These are phyloP conservation scores for Sporothrix inflata DNA, from an alignment of 2,329 filamentous ascomycete species.

Conservation along the genomic window DNA sequence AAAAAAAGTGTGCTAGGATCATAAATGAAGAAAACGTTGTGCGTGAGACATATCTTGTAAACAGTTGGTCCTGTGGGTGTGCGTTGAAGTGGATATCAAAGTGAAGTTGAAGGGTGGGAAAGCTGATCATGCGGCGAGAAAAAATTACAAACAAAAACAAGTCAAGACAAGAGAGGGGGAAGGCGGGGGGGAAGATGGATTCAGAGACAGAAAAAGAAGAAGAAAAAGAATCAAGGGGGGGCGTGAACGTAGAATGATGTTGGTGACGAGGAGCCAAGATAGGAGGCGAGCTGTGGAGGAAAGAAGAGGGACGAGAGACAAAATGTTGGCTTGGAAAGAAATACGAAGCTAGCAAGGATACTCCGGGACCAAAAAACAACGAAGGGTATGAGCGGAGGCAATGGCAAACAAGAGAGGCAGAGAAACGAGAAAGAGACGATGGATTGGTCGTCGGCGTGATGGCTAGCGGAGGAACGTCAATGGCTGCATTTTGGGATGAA, in stretches of 20 bases:
- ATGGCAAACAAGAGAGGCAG: slow-evolving; percentile 3
- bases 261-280: slow-evolving; percentile 9
- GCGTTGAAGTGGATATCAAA: slow-evolving; percentile 13
- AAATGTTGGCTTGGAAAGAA: background rate
- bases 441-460: slow-evolving; percentile 27
- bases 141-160: slow-evolving; percentile 27
- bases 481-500: slow-evolving; percentile 21
- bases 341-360: slow-evolving; percentile 27
- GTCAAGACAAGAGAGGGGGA: background rate
- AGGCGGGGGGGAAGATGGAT: background rate
- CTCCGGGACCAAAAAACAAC: background rate
- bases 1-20: slow-evolving; percentile 1
- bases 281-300: background rate
- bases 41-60: slow-evolving; percentile 15
- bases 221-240: background rate
- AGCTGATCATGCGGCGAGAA: slow-evolving; percentile 20
- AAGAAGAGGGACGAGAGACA: background rate
- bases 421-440: background rate
- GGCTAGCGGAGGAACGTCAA: slow-evolving; percentile 19
- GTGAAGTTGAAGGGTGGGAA: background rate
- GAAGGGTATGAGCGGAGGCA: slow-evolving; percentile 25
- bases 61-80: background rate
- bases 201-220: background rate
- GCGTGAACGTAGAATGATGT: background rate
- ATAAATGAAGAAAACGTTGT: background rate